Evolutionary conservation across 2,329 filamentous ascomycete genomes (phyloP).

Genomic region (Microcyclospora pomicola): DNA sequence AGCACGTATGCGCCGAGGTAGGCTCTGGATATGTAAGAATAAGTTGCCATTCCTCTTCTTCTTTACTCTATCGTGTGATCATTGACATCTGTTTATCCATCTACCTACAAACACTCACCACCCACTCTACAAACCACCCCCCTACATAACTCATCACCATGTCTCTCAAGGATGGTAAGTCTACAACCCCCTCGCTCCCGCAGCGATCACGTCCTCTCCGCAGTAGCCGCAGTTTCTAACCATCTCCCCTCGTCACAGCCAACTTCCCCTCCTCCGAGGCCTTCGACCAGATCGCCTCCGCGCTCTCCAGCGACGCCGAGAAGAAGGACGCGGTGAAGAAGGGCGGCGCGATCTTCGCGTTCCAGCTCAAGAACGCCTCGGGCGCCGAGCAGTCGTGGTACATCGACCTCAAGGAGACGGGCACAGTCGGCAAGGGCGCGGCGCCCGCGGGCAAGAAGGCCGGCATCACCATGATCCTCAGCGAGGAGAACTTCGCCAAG

Average conservation of each 20-base stretch:
- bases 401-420: constrained; percentile 87
- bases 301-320: constrained; percentile 55
- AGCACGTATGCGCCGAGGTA: not conserved
- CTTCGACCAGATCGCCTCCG: constrained; percentile 73
- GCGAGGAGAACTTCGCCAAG: constrained; percentile 73
- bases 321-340: constrained; percentile 82
- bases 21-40: not conserved
- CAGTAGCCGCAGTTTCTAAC: not conserved
- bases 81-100: not conserved
- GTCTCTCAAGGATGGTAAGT: constrained; percentile 59
- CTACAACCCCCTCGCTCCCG: not conserved
- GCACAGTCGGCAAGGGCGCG: constrained; percentile 63
- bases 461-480: constrained; percentile 72
- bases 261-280: constrained; percentile 80
- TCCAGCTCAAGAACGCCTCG: constrained; percentile 76
- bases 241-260: constrained; percentile 5
- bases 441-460: constrained; percentile 60
- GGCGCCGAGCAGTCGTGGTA: constrained; percentile 80
- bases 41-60: not conserved
- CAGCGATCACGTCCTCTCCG: not conserved
- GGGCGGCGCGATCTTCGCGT: constrained; percentile 75
- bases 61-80: not conserved
- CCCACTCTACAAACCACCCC: not conserved
- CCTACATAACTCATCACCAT: constrained; percentile 33
- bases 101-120: not conserved